Conservation (phyloP, 1,284 basidiomycete species). For the Filobasidium uniguttulatum region DNA sequence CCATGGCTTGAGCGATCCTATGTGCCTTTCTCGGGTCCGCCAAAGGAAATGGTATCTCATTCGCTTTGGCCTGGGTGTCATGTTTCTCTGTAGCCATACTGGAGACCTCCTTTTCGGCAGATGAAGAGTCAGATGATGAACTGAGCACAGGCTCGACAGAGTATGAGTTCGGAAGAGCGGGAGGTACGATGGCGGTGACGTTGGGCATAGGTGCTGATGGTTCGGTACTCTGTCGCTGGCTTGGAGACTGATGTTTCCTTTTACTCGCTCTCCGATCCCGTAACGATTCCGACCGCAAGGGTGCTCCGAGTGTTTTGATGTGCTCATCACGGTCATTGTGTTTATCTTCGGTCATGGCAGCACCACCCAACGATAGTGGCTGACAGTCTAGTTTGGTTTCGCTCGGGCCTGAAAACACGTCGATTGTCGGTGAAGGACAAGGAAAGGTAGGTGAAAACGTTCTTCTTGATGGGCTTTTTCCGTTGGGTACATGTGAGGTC, state of each 20-base stretch:
- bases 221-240: not conserved
- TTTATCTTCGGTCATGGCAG: not conserved
- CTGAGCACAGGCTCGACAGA: not conserved
- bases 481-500: no score
- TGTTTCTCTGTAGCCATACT: not conserved
- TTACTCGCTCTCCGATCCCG: not conserved
- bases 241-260: not conserved
- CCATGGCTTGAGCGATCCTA: slow-evolving; percentile 1
- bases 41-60: no score
- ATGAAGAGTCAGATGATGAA: not conserved
- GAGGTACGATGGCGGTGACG: not conserved
- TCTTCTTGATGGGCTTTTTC: no score
- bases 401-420: no score
- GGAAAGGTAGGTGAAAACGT: no score
- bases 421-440: no score
- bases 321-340: not conserved
- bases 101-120: not conserved
- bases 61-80: not conserved
- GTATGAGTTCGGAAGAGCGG: no score
- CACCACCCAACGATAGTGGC: no score
- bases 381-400: no score
- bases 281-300: not conserved
- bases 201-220: not conserved
- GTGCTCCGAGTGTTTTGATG: not conserved
- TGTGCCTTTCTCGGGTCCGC: not conserved